Base-by-base conservation (phyloP, 176 grass and related monocot species). In the Cocos nucifera region DNA sequence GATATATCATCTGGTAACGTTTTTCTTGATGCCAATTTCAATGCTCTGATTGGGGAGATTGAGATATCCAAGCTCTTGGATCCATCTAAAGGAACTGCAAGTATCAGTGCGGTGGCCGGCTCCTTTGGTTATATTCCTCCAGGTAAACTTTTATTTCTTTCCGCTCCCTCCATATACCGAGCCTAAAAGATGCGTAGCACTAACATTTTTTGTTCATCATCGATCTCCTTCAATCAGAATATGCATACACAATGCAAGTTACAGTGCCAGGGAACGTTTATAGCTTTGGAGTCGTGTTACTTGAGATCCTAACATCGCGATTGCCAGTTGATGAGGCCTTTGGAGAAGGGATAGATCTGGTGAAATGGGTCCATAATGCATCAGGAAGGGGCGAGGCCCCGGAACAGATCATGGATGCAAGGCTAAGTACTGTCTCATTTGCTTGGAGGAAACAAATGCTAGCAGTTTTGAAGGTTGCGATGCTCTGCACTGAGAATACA, bases 161-260 rank as follows among this genome's bases (percentile, higher is more conserved):
- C 20, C 48, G 4, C 57, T 58, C 54, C 17, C 23, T 65, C 24
- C 16, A 24, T 52, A 44, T 44, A 12, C 35, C 1, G 2, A 44
- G 35, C 35, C 35, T 44, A 44, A 12, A 44, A 44, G 0, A 44
- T 12, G 35, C 14, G 35, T 12, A 14, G 35, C 35, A 12, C 35
- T 44, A 44, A 44, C 35, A 44, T 12, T 44, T 44, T 2, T 44
- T 44, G 35, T 12, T 44, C 10, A 44, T 14, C 10, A 3, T 12
- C 35, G 2, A 44, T 12, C 2, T 44, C 18, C 55, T 58, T 54
- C 50, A 63, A 69, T 53, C 87, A 97, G 92, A 97, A 81, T 97
- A 97, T 85, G 92, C 92, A 23, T 97, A 97, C 73, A 91, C 87
- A 21, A 97, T 97, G 92, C 87, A 88, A 74, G 92, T 97, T 18